A percentile compares a stretch with the other conserved stretches of the same genome.
phyloP scores from a whole-genome alignment of 2,329 filamentous ascomycete species.

The Ophiostoma tasmaniense region DNA sequence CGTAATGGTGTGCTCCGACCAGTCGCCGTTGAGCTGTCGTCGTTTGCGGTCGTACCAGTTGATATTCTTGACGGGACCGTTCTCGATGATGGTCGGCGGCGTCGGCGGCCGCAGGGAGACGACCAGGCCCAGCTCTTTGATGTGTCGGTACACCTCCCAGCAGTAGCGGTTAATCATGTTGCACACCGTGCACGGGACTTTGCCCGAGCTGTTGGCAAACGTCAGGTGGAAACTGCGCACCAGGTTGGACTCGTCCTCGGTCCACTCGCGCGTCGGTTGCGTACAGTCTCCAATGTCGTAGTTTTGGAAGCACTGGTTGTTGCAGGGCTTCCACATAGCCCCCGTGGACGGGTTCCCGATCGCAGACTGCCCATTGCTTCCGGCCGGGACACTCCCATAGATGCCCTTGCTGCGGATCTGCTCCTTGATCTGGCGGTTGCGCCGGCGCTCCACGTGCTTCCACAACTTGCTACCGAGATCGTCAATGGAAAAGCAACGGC shows the following conservation, averaged over 20 bases:
- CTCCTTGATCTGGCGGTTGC: slow-evolving; percentile 24
- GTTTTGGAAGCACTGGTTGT: slow-evolving; percentile 37
- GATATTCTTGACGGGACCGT: slow-evolving; percentile 36
- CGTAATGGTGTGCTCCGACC: slow-evolving; percentile 46
- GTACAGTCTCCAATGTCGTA: slow-evolving; percentile 27
- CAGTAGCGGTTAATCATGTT: slow-evolving; percentile 44
- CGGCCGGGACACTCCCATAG: background rate
- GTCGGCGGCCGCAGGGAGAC: slow-evolving; percentile 25
- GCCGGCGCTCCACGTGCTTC: slow-evolving; percentile 20
- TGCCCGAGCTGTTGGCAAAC: slow-evolving; percentile 34
- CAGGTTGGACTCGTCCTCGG: slow-evolving; percentile 40
- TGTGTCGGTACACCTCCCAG: slow-evolving; percentile 41
- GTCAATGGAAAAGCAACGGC: slow-evolving; percentile 45
- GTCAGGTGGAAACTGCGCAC: slow-evolving; percentile 41
- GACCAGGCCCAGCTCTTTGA: slow-evolving; percentile 33
- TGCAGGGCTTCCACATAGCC: slow-evolving; percentile 25
- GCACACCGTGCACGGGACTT: slow-evolving; percentile 42
- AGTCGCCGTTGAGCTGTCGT: slow-evolving; percentile 46
- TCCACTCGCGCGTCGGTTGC: slow-evolving; percentile 36
- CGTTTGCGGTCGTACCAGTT: slow-evolving; percentile 48
- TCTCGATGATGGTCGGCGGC: slow-evolving; percentile 23
- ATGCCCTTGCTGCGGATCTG: background rate
- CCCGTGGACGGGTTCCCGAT: background rate
- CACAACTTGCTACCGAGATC: slow-evolving; percentile 19
- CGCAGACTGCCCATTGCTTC: background rate